Base-by-base conservation (phyloP, 73 alveolate species). In the Paramecium octaurelia region DNA sequence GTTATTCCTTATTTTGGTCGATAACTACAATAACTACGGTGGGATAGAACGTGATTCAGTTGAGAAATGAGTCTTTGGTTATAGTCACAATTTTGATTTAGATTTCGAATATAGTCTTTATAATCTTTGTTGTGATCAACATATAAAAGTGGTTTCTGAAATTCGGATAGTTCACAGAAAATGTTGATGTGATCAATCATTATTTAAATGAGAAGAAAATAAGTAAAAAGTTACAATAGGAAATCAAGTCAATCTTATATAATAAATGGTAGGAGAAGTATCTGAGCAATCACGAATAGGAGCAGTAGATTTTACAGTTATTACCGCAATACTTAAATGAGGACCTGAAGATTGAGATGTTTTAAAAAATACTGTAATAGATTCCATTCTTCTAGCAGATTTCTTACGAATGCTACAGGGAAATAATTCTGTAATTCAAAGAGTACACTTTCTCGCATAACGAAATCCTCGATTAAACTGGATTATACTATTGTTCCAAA, bases 221-320 rank as follows among this genome's bases (percentile, higher is more conserved):
- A 14, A 34, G 36, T 73, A 4, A 31, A 12, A 36, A 34, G 8
- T 36, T 73, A 5, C 8, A 73, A 38, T 12, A 31, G 6, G 58
- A 73, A 36, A 16, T 40, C 2, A 20, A 29, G 24, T 36, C 54
- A 29, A 12, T 36, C n/a, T 73, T 73, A 36, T 20, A 35, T 16
- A 31, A 73, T 5, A 73, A 38, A 73, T 73, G 87, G 87, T 35
- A 34, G 42, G 84, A 64, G 27, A 73, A 73, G 59, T 73, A 36
- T 73, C 23, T 36, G 16, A 36, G 44, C n/a, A 73, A 73, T 29
- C 34, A 20, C 14, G 87, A 34, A 29, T 40, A 73, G 16, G 87
- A 73, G 35, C 14, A 14, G 11, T 21, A 8, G 40, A 36, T 73
- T n/a, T 73, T 73, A 73, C 10, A 34, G 16, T 40, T 34, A 73